A percentile compares a stretch with the other conserved stretches of the same genome.
These are phyloP conservation scores for Coix lacrymajobi DNA, from an alignment of 176 grass and related monocot species.

Conservation along the genomic window DNA sequence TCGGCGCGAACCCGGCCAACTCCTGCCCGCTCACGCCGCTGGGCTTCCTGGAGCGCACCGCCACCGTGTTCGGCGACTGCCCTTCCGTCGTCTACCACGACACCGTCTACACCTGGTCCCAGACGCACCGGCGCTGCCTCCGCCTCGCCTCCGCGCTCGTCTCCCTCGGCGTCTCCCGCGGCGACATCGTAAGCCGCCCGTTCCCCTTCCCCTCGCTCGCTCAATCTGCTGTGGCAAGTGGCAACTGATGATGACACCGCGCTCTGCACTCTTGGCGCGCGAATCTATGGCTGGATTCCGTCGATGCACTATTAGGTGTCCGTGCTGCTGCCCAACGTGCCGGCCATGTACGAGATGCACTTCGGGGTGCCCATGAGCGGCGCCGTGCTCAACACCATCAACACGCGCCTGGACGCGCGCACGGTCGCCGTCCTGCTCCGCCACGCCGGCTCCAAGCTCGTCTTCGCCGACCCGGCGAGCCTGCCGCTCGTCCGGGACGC, in stretches of 20 bases:
- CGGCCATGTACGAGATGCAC: conserved; percentile 90
- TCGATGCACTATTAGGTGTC: conserved; percentile 51
- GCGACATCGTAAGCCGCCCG: conserved; percentile 48
- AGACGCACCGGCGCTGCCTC: conserved; percentile 66
- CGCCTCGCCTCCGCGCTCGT: conserved; percentile 79
- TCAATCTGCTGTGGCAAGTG: background rate
- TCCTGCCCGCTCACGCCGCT: conserved; percentile 57
- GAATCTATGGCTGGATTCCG: background rate
- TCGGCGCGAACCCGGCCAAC: conserved; percentile 43
- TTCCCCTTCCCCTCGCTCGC: background rate
- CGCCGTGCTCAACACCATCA: conserved; percentile 86
- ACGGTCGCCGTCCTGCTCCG: conserved; percentile 66
- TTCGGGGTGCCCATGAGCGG: conserved; percentile 92
- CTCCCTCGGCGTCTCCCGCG: conserved; percentile 62
- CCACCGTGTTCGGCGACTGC: conserved; percentile 52
- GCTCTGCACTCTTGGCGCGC: background rate
- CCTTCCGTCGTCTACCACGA: conserved; percentile 64
- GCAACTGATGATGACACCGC: background rate
- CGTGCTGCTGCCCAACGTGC: conserved; percentile 67
- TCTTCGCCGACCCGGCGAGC: conserved; percentile 54
- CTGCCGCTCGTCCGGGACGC: conserved; percentile 41
- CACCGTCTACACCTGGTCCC: conserved; percentile 68
- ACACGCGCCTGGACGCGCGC: conserved; percentile 82
- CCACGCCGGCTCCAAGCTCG: conserved; percentile 59
- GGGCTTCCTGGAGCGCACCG: conserved; percentile 57